Percentiles rank a stretch among this genome's conserved stretches.
Conservation (phyloP, 2,329 filamentous ascomycete genomes). For the Monilinia fructicola region DNA sequence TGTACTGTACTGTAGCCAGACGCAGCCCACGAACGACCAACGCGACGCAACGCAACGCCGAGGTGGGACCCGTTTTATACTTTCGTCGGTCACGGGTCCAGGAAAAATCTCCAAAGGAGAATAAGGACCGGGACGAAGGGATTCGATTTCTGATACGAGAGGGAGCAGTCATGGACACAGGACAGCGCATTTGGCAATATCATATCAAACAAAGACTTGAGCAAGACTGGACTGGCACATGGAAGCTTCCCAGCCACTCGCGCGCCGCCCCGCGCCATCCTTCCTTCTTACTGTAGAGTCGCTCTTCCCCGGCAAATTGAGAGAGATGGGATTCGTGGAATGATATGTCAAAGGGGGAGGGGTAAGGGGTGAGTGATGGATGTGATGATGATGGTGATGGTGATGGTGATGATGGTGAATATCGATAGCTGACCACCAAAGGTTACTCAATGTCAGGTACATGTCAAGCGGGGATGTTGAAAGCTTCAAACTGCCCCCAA, state of each 20-base stretch:
- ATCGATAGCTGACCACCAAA: neutral
- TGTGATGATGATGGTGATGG: neutral
- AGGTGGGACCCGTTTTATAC: conserved; percentile 20
- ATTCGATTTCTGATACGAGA: conserved; percentile 1
- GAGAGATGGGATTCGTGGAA: neutral
- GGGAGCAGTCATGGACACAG: neutral
- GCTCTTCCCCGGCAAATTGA: neutral
- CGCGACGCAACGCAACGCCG: conserved; percentile 8
- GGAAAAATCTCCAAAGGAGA: conserved; percentile 4
- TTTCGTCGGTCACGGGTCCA: conserved; percentile 19
- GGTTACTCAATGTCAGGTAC: conserved; percentile 13
- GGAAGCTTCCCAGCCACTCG: too few species aligned
- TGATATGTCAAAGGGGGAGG: neutral
- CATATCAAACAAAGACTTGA: too few species aligned
- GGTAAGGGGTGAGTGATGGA: too few species aligned
- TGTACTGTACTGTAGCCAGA: too few species aligned
- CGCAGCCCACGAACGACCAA: conserved; percentile 3
- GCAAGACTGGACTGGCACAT: too few species aligned
- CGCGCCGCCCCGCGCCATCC: too few species aligned
- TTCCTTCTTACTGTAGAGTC: too few species aligned
- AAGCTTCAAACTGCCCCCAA: neutral
- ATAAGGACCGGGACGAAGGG: neutral
- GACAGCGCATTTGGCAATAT: neutral
- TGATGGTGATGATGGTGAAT: neutral
- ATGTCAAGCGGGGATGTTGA: neutral